These are phyloP conservation scores for Lentinula boryana DNA, from an alignment of 768 basidiomycete species.

Conservation along the genomic window DNA sequence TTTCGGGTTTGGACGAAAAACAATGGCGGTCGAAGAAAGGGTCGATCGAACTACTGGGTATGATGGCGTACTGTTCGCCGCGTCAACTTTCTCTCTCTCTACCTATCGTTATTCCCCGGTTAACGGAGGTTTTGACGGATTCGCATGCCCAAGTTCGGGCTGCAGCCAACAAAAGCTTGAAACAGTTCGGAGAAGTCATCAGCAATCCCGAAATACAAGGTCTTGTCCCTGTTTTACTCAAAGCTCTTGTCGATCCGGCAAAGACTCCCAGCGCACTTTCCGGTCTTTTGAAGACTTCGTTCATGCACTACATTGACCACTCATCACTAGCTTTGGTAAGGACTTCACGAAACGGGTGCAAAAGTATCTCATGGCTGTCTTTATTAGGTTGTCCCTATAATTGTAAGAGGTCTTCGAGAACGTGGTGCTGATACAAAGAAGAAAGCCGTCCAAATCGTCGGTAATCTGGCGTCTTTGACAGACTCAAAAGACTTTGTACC, in stretches of 20 bases:
- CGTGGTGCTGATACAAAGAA: slow-evolving; percentile 92
- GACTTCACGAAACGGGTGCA: slow-evolving; percentile 4
- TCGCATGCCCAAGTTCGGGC: slow-evolving; percentile 94
- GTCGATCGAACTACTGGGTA: slow-evolving; percentile 92
- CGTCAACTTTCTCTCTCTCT: slow-evolving; percentile 90
- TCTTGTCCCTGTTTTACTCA: slow-evolving; percentile 83
- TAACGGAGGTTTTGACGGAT: slow-evolving; percentile 93
- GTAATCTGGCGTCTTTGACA: slow-evolving; percentile 89
- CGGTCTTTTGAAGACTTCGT: slow-evolving; percentile 88
- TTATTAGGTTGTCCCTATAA: slow-evolving; percentile 81
- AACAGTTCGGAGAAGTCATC: slow-evolving; percentile 98
- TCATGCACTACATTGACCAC: slow-evolving; percentile 97
- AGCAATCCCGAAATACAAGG: slow-evolving; percentile 95
- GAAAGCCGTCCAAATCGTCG: slow-evolving; percentile 94
- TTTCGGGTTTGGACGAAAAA: slow-evolving; percentile 92
- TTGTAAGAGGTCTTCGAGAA: slow-evolving; percentile 89
- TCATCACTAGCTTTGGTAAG: slow-evolving; percentile 89
- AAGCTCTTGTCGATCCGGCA: slow-evolving; percentile 90
- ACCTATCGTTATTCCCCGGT: slow-evolving; percentile 93
- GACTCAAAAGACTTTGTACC: slow-evolving; percentile 92
- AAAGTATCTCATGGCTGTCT: not conserved
- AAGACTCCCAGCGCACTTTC: slow-evolving; percentile 84
- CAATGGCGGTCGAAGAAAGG: slow-evolving; percentile 99
- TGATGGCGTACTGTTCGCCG: slow-evolving; percentile 99
- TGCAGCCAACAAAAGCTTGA: slow-evolving; percentile 92